Evolutionary conservation across 2,329 filamentous ascomycete species (phyloP).

Genomic region (Trichoderma koningii): DNA sequence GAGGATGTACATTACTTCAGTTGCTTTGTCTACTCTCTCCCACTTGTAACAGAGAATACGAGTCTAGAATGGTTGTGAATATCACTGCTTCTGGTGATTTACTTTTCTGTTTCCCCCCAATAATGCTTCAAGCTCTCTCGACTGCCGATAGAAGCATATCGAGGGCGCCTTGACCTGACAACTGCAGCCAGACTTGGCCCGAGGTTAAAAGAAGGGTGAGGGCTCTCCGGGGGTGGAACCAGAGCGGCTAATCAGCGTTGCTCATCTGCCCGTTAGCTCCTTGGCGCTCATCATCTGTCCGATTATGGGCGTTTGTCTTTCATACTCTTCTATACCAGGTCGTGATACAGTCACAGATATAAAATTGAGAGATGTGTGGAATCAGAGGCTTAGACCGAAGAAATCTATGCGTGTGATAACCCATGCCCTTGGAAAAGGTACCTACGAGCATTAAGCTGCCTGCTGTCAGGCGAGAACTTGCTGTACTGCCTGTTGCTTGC

Average conservation of each 20-base stretch:
- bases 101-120: background rate
- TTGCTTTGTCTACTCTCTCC: background rate
- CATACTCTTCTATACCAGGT: background rate
- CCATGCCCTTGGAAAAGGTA: too few species aligned
- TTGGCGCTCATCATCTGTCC: slow-evolving; percentile 21
- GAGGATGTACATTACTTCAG: background rate
- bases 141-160: too few species aligned
- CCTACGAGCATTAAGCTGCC: too few species aligned
- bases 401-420: too few species aligned
- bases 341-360: background rate
- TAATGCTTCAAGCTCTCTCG: too few species aligned
- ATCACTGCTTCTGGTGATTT: background rate
- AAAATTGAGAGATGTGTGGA: background rate
- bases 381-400: too few species aligned
- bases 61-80: too few species aligned
- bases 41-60: background rate
- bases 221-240: slow-evolving; percentile 17
- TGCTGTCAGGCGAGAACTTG: too few species aligned
- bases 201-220: slow-evolving; percentile 16
- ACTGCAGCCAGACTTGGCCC: background rate
- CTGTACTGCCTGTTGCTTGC: too few species aligned
- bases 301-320: background rate
- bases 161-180: too few species aligned
- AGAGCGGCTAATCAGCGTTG: slow-evolving; percentile 16
- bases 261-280: slow-evolving; percentile 21